Percentiles rank a stretch among this genome's conserved stretches.
Evolutionary conservation across 2,329 filamentous ascomycete genomes (phyloP).

Genomic region (Penicillium concentricum): DNA sequence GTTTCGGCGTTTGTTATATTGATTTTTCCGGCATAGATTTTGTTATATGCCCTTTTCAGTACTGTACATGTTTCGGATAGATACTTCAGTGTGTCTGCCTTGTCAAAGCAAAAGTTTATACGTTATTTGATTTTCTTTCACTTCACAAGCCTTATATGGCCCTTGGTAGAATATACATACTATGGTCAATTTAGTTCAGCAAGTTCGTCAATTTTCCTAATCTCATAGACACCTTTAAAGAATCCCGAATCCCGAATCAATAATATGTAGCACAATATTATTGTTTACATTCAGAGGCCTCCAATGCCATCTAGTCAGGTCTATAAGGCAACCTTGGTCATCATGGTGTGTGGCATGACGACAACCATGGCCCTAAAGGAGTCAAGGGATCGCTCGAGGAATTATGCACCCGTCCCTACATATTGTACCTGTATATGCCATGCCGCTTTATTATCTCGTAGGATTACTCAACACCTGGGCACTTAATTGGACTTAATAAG

Average conservation of each 20-base stretch:
- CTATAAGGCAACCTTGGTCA: too few species aligned
- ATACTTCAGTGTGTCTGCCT: conserved; percentile 5
- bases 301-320: too few species aligned
- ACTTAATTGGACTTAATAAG: not conserved
- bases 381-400: too few species aligned
- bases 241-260: not conserved
- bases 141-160: not conserved
- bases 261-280: too few species aligned
- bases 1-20: conserved; percentile 13
- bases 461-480: too few species aligned
- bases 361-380: too few species aligned
- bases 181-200: not conserved
- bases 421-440: too few species aligned
- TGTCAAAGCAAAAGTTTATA: conserved; percentile 9
- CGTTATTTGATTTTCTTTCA: not conserved
- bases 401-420: too few species aligned
- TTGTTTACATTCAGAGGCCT: too few species aligned
- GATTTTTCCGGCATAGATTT: conserved; percentile 4
- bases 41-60: conserved; percentile 1
- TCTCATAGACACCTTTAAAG: not conserved
- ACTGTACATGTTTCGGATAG: conserved; percentile 10
- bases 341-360: too few species aligned
- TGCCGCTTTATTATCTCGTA: too few species aligned
- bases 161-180: not conserved
- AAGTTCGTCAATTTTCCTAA: not conserved